These are phyloP conservation scores for Aechmea fasciata DNA, from an alignment of 176 grass and related monocot genomes.

Conservation along the genomic window DNA sequence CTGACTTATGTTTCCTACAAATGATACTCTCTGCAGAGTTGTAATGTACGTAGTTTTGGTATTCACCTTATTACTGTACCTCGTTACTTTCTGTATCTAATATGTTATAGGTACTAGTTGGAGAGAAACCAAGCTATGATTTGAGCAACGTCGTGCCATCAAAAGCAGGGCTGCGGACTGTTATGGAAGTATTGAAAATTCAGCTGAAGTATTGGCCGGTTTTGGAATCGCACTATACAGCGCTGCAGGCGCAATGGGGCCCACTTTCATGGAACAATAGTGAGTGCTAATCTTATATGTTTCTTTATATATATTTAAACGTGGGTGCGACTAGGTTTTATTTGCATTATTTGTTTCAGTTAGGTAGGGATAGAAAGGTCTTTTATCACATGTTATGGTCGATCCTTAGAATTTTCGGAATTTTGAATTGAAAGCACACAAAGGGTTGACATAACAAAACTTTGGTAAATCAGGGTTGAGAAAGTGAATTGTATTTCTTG, in stretches of 20 bases:
- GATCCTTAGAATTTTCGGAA: too few species aligned
- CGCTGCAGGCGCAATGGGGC: conserved; percentile 40
- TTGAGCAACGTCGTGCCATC: conserved; percentile 39
- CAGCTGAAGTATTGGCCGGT: conserved; percentile 72
- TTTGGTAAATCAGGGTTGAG: too few species aligned
- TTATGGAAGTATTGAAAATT: conserved; percentile 62
- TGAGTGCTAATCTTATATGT: conserved; percentile 25
- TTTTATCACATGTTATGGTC: too few species aligned
- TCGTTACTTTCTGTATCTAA: not conserved
- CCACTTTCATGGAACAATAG: conserved; percentile 48
- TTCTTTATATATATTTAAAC: not conserved
- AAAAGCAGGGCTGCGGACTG: conserved; percentile 43
- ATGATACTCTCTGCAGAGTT: not conserved
- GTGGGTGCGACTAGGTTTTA: not conserved
- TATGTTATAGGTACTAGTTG: conserved; percentile 50
- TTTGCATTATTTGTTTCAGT: not conserved
- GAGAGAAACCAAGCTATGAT: conserved; percentile 30
- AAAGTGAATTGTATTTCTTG: not conserved
- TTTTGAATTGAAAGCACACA: too few species aligned
- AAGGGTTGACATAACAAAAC: too few species aligned
- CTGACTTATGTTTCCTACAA: not conserved
- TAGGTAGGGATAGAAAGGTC: not conserved
- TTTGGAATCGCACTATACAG: conserved; percentile 46
- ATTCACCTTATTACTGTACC: not conserved
- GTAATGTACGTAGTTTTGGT: not conserved